Percentiles rank a stretch among this genome's conserved stretches.
phyloP scores from a whole-genome alignment of 805 yeast genomes.

The Kazachstania kunashirensis region DNA sequence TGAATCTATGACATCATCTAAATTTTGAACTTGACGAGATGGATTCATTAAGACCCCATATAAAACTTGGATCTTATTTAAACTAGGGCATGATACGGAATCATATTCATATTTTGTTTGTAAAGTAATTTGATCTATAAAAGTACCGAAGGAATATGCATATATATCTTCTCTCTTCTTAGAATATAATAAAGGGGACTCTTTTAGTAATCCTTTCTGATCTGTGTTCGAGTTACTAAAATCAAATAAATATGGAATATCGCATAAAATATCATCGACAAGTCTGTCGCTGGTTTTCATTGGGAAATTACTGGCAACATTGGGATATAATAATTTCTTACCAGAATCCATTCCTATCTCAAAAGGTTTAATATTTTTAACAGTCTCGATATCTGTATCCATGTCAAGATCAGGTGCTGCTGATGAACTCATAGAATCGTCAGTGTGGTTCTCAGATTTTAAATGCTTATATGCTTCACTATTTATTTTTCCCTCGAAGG shows the following conservation, averaged over 20 bases:
- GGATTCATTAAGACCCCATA: conserved; percentile 21
- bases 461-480: too few species aligned
- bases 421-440: too few species aligned
- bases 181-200: conserved; percentile 27
- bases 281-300: conserved; percentile 62
- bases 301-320: conserved; percentile 14
- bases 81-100: conserved; percentile 20
- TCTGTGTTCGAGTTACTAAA: neutral
- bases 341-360: conserved; percentile 28
- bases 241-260: conserved; percentile 26
- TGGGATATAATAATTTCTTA: conserved; percentile 19
- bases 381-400: too few species aligned
- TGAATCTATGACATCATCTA: conserved; percentile 11
- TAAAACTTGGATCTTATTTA: conserved; percentile 26
- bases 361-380: too few species aligned
- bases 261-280: conserved; percentile 50
- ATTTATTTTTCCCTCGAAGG: too few species aligned
- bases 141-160: conserved; percentile 18
- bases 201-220: conserved; percentile 22
- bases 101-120: conserved; percentile 24
- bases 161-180: conserved; percentile 14
- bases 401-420: too few species aligned
- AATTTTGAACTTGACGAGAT: conserved; percentile 2
- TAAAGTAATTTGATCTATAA: conserved; percentile 25
- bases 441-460: too few species aligned